Conservation (phyloP, 108 stramenopile species). For the Aurantiochytrium sp. region DNA sequence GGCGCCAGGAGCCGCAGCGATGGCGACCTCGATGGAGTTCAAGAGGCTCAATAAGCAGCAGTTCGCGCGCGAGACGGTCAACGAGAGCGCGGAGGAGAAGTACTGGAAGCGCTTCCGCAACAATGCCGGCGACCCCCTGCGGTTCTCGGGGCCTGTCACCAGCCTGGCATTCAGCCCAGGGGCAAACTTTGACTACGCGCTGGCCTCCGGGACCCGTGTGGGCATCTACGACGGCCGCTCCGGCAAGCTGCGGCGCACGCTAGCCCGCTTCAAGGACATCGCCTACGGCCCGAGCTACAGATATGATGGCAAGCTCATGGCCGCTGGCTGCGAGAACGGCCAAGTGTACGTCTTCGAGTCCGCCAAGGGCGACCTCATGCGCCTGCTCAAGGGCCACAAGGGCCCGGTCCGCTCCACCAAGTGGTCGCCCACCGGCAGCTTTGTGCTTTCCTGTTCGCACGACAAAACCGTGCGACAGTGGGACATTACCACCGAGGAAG, state of each 20-base stretch:
- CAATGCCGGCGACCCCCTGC: neutral
- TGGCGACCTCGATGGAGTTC: constrained; percentile 24
- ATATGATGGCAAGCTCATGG: constrained; percentile 22
- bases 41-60: neutral
- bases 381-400: constrained; percentile 32
- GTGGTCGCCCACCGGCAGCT: constrained; percentile 23
- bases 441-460: constrained; percentile 33
- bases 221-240: neutral
- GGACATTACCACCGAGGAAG: constrained; percentile 36
- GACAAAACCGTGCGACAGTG: constrained; percentile 22
- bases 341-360: constrained; percentile 30
- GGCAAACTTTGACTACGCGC: neutral
- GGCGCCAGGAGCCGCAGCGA: too few species aligned
- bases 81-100: constrained; percentile 13
- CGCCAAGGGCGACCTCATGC: constrained; percentile 22
- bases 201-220: neutral
- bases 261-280: neutral
- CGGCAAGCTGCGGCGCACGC: neutral
- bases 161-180: neutral
- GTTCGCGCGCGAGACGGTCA: neutral
- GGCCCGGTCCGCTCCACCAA: neutral
- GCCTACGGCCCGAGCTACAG: neutral
- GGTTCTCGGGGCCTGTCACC: neutral
- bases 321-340: constrained; percentile 22
- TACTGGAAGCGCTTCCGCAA: neutral